Evolutionary conservation across 306 rosid genomes (phyloP).

Genomic region (Cajanus cajan): DNA sequence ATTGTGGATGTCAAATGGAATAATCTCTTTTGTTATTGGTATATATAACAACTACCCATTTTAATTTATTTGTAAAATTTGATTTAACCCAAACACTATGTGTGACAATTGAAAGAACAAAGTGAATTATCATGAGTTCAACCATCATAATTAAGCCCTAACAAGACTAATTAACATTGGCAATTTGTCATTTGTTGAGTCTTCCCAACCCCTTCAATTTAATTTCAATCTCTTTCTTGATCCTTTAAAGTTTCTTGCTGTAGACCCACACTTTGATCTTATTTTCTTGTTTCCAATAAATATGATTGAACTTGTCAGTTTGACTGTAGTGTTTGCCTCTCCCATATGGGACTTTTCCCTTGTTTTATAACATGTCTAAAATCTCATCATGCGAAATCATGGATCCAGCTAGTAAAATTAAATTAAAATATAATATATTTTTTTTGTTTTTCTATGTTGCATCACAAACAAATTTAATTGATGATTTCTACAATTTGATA

Average conservation of each 20-base stretch:
- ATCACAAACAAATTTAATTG: not conserved
- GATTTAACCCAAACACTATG: not conserved
- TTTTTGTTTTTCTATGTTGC: too few relatives aligned
- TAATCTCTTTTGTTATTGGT: too few relatives aligned
- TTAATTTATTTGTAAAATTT: not conserved
- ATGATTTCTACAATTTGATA: not conserved
- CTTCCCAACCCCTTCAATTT: not conserved
- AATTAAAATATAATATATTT: not conserved
- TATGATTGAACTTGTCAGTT: slow-evolving; percentile 12
- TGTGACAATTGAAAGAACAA: too few relatives aligned
- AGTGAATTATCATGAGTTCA: too few relatives aligned
- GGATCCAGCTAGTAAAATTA: not conserved
- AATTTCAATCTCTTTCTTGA: not conserved
- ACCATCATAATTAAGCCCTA: not conserved
- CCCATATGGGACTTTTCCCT: not conserved
- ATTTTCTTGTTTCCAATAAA: not conserved
- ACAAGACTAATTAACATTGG: not conserved
- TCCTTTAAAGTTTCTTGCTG: not conserved
- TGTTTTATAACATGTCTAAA: not conserved
- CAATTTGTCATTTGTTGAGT: not conserved
- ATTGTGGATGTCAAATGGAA: too few relatives aligned
- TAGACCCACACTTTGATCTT: not conserved
- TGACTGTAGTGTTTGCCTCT: not conserved
- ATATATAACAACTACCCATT: too few relatives aligned
- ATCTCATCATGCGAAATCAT: not conserved